These are phyloP conservation scores for Candida pseudoviswanathii DNA, from an alignment of 1,139 yeast species.

Conservation along the genomic window DNA sequence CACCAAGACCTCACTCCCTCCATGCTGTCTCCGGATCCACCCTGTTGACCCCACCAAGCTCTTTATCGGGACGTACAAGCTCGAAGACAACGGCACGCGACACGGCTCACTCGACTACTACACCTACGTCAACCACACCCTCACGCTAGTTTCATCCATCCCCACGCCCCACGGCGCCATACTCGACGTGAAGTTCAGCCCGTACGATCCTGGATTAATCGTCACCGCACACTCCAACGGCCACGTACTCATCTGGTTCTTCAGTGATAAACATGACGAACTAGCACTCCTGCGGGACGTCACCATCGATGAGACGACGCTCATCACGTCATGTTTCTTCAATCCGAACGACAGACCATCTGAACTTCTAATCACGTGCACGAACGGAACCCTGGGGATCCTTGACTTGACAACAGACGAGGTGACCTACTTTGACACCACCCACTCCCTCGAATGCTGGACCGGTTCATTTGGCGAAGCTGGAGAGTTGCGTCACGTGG, in stretches of 20 bases:
- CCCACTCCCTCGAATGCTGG: slow-evolving; percentile 87
- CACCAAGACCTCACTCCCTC: slow-evolving; percentile 62
- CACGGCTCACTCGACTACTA: slow-evolving; percentile 77
- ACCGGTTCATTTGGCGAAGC: slow-evolving; percentile 72
- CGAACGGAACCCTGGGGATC: slow-evolving; percentile 54
- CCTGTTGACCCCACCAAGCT: slow-evolving; percentile 52
- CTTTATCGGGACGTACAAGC: slow-evolving; percentile 76
- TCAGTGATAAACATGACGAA: slow-evolving; percentile 18
- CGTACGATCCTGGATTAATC: slow-evolving; percentile 49
- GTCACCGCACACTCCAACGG: slow-evolving; percentile 85
- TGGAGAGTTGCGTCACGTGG: slow-evolving; percentile 54
- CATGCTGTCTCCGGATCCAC: slow-evolving; percentile 72
- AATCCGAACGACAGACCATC: slow-evolving; percentile 37
- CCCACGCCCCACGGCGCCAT: slow-evolving; percentile 55
- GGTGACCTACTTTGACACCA: slow-evolving; percentile 20
- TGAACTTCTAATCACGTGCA: slow-evolving; percentile 52
- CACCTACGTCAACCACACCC: slow-evolving; percentile 21
- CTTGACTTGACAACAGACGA: slow-evolving; percentile 27
- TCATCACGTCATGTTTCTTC: slow-evolving; percentile 71
- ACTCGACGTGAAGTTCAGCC: slow-evolving; percentile 70
- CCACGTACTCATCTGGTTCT: slow-evolving; percentile 63
- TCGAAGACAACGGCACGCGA: slow-evolving; percentile 60
- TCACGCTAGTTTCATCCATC: slow-evolving; percentile 12
- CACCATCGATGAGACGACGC: slow-evolving; percentile 47
- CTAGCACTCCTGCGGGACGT: slow-evolving; percentile 29